These are phyloP conservation scores for Angomonas desouzai DNA, from an alignment of 208 protist species.

Conservation along the genomic window DNA sequence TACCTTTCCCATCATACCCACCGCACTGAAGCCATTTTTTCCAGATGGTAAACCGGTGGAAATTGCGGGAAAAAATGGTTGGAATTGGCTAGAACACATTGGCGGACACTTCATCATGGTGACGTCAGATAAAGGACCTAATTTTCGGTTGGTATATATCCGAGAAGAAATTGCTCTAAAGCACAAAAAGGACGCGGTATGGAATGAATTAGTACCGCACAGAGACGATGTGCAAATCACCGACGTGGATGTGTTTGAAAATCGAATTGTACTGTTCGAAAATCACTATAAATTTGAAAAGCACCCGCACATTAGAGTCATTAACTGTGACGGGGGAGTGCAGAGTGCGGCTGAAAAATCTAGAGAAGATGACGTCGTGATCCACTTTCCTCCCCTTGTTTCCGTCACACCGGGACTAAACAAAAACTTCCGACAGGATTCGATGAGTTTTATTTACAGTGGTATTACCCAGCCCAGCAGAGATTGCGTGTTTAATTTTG, in stretches of 20 bases:
- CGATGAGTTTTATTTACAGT: slow-evolving; percentile 88
- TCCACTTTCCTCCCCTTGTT: slow-evolving; percentile 81
- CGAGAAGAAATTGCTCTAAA: slow-evolving; percentile 80
- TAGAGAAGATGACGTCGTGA: slow-evolving; percentile 68
- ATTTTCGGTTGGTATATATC: slow-evolving; percentile 77
- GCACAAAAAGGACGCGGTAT: slow-evolving; percentile 43
- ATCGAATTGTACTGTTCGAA: slow-evolving; percentile 74
- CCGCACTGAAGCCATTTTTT: slow-evolving; percentile 62
- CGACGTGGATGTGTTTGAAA: slow-evolving; percentile 86
- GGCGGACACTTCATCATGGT: slow-evolving; percentile 85
- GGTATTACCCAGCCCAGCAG: slow-evolving; percentile 75
- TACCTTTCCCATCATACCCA: slow-evolving; percentile 79
- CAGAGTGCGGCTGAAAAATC: slow-evolving; percentile 42
- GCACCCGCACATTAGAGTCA: slow-evolving; percentile 77
- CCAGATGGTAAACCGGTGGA: slow-evolving; percentile 63
- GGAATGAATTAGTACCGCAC: slow-evolving; percentile 86
- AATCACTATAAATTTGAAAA: slow-evolving; percentile 83
- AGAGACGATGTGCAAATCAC: slow-evolving; percentile 77
- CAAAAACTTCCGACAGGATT: slow-evolving; percentile 87
- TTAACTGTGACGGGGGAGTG: slow-evolving; percentile 72
- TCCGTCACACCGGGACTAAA: slow-evolving; percentile 83
- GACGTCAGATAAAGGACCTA: slow-evolving; percentile 74
- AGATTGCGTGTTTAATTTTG: slow-evolving; percentile 86
- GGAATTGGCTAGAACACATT: slow-evolving; percentile 90
- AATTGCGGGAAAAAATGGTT: slow-evolving; percentile 67